Base-by-base conservation (phyloP, 2,329 filamentous ascomycete species). In the Trichophyton simii region DNA sequence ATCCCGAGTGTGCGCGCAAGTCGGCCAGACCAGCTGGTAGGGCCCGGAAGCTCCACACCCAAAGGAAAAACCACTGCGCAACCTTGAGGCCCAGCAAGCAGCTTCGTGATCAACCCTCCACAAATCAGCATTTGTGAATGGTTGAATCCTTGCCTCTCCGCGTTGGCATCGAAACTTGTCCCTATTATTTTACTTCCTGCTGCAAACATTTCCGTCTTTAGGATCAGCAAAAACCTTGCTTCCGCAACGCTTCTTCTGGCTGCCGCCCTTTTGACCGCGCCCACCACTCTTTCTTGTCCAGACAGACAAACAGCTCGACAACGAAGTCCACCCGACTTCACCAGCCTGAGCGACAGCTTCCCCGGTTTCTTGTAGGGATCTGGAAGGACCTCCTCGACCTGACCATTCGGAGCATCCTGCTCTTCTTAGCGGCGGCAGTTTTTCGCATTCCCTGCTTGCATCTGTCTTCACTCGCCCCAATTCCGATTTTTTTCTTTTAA, bases 101-200 rank as follows among this genome's bases (percentile, higher is more conserved):
- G 52, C 52, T 55, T 55, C 52, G 52, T 55, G 52, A 55, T 55
- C 52, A 59, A 48, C 31, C 41, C 58, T 48, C 41, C 44, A 59
- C 44, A 59, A 55, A 55, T 55, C 52, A 55, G 52, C 52, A 38
- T 20, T 59, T 42, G 42, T 36, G 36, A 59, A 41, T 44, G 20
- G 58, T 41, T 59, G 20, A 36, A 59, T 50, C 58, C 58, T 50
- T 59, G 58, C 31, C 57, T 58, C 58, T 59, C 31, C 58, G 58
- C 58, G 36, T 59, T 22, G 52, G 52, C 52, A 55, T 55, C 52
- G 25, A 28, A 55, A 55, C 25, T 55, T 28, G 52, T 55, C 52
- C 52, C 52, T 34, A 28, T 55, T 59, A 28, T 55, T 59, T 44
- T 50, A 48, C 34, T 44, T 58, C 38, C 57, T 42, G 57, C 38